Percentiles rank a stretch among this genome's conserved stretches.
Conservation (phyloP, 495 filamentous ascomycete genomes). For the Apiosordaria backusii region DNA sequence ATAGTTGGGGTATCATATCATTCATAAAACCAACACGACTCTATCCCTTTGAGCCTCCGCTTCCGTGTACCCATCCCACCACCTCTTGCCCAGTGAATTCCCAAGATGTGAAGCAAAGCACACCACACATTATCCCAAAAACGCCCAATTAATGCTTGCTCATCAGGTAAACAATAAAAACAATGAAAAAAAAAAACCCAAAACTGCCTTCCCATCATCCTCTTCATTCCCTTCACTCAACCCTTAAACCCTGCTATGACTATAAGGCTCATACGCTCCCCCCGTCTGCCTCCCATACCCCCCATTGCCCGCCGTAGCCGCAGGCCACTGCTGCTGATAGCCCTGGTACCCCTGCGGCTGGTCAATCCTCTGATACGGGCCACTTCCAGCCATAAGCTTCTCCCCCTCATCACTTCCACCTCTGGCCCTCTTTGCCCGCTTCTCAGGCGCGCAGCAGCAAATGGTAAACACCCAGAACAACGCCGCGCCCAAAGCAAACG, state of each 20-base stretch:
- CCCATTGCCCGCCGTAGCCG: conserved; percentile 22
- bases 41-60: background rate
- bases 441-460: conserved; percentile 74
- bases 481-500: conserved; percentile 65
- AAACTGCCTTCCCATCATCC: background rate
- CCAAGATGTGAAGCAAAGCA: background rate
- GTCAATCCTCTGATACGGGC: conserved; percentile 44
- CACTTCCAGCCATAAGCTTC: conserved; percentile 43
- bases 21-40: background rate
- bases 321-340: conserved; percentile 34
- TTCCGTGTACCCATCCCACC: background rate
- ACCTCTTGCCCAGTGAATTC: background rate
- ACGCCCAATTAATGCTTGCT: conserved; percentile 1
- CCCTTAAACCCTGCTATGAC: conserved; percentile 42
- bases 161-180: background rate
- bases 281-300: conserved; percentile 25
- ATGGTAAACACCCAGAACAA: conserved; percentile 88
- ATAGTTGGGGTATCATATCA: background rate
- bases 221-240: background rate
- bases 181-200: background rate
- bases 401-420: conserved; percentile 30
- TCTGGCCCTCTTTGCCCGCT: conserved; percentile 24
- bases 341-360: conserved; percentile 27
- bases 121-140: conserved; percentile 5
- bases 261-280: conserved; percentile 54